These are phyloP conservation scores for Fusarium albosuccineum DNA, from an alignment of 2,329 filamentous ascomycete species.

Conservation along the genomic window DNA sequence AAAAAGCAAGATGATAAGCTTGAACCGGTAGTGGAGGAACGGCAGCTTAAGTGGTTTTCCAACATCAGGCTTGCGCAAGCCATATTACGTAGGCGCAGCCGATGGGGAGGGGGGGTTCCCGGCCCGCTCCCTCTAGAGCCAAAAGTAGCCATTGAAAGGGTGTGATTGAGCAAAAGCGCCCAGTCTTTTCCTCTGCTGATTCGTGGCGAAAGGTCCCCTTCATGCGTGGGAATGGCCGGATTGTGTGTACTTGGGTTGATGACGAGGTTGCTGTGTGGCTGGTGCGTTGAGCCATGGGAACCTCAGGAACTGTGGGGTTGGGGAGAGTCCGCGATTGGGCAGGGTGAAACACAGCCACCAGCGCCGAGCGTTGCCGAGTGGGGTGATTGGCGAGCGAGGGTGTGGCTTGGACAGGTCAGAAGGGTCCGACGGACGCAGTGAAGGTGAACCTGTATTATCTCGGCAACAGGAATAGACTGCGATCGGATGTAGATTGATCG, in stretches of 20 bases:
- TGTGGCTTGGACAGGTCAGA: conserved; percentile 25
- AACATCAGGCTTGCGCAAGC: conserved; percentile 32
- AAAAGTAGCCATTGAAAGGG: conserved; percentile 4
- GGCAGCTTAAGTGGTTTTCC: conserved; percentile 33
- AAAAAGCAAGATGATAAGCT: neutral
- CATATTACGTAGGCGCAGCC: conserved; percentile 34
- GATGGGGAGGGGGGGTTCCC: neutral
- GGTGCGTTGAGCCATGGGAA: conserved; percentile 13
- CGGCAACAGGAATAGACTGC: neutral
- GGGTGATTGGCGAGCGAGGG: conserved; percentile 8
- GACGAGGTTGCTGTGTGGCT: conserved; percentile 41
- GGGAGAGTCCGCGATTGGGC: conserved; percentile 18
- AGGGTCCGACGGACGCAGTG: neutral
- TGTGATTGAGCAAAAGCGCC: conserved; percentile 27
- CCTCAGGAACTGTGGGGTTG: neutral
- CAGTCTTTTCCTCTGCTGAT: conserved; percentile 12
- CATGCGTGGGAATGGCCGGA: neutral
- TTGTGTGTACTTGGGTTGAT: conserved; percentile 4
- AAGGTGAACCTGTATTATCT: neutral
- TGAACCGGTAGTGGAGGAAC: conserved; percentile 2
- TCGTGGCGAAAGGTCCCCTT: conserved; percentile 25
- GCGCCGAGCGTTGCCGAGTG: conserved; percentile 23
- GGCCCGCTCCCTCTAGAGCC: neutral
- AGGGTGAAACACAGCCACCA: conserved; percentile 21
- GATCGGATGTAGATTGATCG: no score